Conservation (phyloP, 2,329 filamentous ascomycete genomes). For the Neophaeococcomyces aloes region DNA sequence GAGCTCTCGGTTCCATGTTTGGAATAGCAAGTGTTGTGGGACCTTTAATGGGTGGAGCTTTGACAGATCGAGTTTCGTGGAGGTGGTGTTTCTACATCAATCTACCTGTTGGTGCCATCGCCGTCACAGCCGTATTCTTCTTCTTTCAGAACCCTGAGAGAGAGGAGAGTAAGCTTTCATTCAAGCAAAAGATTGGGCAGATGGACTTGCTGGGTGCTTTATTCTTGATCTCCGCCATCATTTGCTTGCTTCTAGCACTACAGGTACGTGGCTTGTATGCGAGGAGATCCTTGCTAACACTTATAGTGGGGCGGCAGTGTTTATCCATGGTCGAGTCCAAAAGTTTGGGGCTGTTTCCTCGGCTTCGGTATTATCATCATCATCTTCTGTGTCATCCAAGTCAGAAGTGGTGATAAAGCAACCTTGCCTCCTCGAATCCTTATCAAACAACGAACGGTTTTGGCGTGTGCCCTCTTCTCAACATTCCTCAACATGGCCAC, state of each 20-base stretch:
- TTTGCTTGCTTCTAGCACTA: slow-evolving; percentile 36
- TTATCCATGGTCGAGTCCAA: slow-evolving; percentile 42
- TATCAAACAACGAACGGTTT: slow-evolving; percentile 22
- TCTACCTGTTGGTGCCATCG: slow-evolving; percentile 30
- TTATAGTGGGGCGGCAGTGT: slow-evolving; percentile 38
- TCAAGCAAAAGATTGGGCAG: slow-evolving; percentile 20
- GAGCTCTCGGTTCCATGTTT: slow-evolving; percentile 45
- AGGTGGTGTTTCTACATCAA: slow-evolving; percentile 32
- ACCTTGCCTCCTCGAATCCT: slow-evolving; percentile 24
- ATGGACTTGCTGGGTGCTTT: slow-evolving; percentile 22
- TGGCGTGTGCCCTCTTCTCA: slow-evolving; percentile 22
- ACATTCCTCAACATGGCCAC: slow-evolving; percentile 22
- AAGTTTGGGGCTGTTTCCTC: slow-evolving; percentile 30
- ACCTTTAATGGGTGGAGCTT: slow-evolving; percentile 36
- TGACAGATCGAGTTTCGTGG: slow-evolving; percentile 31
- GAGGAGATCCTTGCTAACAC: neutral
- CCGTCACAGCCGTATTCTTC: slow-evolving; percentile 24
- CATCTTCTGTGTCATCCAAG: slow-evolving; percentile 21
- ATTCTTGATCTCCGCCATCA: slow-evolving; percentile 35
- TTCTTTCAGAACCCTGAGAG: slow-evolving; percentile 26
- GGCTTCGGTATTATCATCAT: slow-evolving; percentile 22
- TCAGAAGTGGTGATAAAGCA: slow-evolving; percentile 19
- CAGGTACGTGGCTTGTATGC: neutral
- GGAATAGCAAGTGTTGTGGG: slow-evolving; percentile 40
- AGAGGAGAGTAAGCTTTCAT: slow-evolving; percentile 16